Evolutionary conservation across 371 early-diverging fungal species (phyloP).

Genomic region (Chytridium lagenaria): DNA sequence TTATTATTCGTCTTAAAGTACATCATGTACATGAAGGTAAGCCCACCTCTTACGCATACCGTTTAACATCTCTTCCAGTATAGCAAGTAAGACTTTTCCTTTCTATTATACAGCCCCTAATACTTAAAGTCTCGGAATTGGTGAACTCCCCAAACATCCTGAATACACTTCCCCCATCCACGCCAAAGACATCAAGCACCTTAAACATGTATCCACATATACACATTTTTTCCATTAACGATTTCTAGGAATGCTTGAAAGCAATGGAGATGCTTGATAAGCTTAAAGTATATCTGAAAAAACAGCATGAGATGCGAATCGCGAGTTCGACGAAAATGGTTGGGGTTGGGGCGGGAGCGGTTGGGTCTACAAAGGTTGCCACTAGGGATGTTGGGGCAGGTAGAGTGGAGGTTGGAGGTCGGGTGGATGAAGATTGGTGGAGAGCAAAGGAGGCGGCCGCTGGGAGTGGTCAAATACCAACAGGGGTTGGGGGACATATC

Average conservation of each 20-base stretch:
- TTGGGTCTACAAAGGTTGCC: too few species aligned
- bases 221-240: not conserved
- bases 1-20: not conserved
- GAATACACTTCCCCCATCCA: conserved; percentile 53
- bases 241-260: conserved; percentile 51
- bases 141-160: conserved; percentile 61
- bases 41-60: not conserved
- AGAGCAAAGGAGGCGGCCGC: too few species aligned
- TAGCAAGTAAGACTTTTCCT: conserved; percentile 22
- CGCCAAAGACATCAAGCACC: conserved; percentile 49
- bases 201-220: conserved; percentile 32
- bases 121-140: conserved; percentile 57
- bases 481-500: too few species aligned
- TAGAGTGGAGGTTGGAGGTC: too few species aligned
- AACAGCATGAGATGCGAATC: not conserved
- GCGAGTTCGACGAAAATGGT: too few species aligned
- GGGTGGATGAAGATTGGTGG: conserved; percentile 14
- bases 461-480: too few species aligned
- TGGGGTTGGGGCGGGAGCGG: too few species aligned
- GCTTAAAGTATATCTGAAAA: conserved; percentile 44
- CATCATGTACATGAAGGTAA: conserved; percentile 34
- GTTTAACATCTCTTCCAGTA: not conserved
- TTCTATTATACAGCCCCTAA: not conserved
- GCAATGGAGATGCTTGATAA: conserved; percentile 57
- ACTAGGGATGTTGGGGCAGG: too few species aligned